Conservation (phyloP, 1,284 basidiomycete genomes). For the Ganoderma sp. region DNA sequence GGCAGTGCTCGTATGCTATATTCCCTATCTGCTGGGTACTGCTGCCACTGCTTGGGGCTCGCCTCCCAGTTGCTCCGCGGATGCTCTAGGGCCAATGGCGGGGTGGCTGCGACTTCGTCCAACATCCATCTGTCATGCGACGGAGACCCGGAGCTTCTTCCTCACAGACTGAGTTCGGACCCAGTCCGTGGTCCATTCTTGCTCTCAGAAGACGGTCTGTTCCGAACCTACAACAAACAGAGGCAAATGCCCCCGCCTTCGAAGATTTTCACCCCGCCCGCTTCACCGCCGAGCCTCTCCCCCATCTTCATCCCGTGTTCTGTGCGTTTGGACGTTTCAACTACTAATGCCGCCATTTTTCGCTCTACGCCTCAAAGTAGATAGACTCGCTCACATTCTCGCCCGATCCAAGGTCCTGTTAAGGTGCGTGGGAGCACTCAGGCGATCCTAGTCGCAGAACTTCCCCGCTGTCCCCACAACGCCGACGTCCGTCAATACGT, state of each 20-base stretch:
- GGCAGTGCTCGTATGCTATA: not conserved
- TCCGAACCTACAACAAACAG: not conserved
- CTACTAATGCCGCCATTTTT: too few relatives aligned
- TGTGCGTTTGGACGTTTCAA: too few relatives aligned
- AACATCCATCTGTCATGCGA: constrained; percentile 7
- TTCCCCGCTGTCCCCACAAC: not conserved
- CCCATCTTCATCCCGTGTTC: not conserved
- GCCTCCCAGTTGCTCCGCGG: not conserved
- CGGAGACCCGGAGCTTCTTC: not conserved
- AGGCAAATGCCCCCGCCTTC: not conserved
- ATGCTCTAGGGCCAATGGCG: not conserved
- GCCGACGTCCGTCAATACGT: not conserved
- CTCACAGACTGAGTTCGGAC: not conserved
- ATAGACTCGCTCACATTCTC: not conserved
- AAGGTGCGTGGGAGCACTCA: not conserved
- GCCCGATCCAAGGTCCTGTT: not conserved
- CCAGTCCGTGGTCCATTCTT: not conserved
- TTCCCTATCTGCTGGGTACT: not conserved
- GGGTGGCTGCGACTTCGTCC: constrained; percentile 1
- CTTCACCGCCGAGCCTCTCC: not conserved
- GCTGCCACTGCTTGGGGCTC: not conserved
- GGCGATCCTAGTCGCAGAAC: not conserved
- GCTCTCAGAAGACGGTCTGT: not conserved
- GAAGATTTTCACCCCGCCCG: not conserved
- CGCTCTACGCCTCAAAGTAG: not conserved